A percentile compares a stretch with the other conserved stretches of the same genome.
Conservation (phyloP, 306 rosid genomes). For the Fragaria vesca region DNA sequence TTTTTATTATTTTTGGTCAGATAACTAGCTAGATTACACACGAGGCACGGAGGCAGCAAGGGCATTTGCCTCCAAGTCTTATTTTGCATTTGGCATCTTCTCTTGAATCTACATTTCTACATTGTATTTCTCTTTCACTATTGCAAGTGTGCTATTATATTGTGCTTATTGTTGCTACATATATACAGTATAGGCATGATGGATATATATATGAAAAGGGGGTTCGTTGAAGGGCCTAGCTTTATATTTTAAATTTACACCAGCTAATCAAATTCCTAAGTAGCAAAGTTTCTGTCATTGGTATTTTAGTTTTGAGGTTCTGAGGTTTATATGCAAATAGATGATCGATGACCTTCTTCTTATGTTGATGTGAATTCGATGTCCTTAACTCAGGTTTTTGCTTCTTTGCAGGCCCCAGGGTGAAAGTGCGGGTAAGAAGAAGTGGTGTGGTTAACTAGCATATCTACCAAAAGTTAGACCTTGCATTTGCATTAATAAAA, state of each 20-base stretch:
- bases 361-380: not conserved
- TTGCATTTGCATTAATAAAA: not conserved
- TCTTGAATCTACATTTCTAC: not conserved
- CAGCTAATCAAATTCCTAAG: not conserved
- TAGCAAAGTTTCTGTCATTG: not conserved
- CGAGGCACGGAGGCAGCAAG: too few relatives aligned
- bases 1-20: too few relatives aligned
- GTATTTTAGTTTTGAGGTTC: not conserved
- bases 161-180: not conserved
- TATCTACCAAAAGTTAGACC: not conserved
- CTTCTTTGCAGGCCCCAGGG: not conserved
- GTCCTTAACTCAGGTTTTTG: not conserved
- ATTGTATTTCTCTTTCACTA: not conserved
- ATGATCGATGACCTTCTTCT: not conserved
- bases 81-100: not conserved
- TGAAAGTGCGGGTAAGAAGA: not conserved
- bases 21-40: too few relatives aligned
- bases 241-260: not conserved
- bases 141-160: not conserved
- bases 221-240: not conserved
- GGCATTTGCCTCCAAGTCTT: not conserved
- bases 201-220: not conserved
- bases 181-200: not conserved
- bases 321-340: not conserved
- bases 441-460: not conserved